Evolutionary conservation across 2,329 filamentous ascomycete species (phyloP).

Genomic region (Pseudopithomyces maydicus): DNA sequence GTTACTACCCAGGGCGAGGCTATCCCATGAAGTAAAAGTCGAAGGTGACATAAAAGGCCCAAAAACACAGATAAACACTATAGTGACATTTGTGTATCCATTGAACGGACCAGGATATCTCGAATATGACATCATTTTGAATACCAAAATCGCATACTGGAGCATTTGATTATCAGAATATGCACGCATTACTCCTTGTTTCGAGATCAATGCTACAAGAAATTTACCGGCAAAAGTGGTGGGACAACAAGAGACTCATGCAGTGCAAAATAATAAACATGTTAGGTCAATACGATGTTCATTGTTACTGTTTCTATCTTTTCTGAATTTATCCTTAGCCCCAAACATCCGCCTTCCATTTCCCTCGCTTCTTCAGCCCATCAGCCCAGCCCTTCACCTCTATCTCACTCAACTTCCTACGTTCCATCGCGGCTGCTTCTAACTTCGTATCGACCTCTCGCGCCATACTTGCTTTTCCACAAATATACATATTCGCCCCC

Average conservation of each 20-base stretch:
- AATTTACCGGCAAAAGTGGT: too few relatives aligned
- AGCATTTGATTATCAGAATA: too few relatives aligned
- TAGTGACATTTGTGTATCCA: too few relatives aligned
- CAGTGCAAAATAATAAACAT: neutral
- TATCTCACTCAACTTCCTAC: conserved; percentile 46
- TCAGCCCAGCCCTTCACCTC: conserved; percentile 55
- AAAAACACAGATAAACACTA: too few relatives aligned
- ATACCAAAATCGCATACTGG: too few relatives aligned
- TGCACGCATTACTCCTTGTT: too few relatives aligned
- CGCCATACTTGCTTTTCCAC: conserved; percentile 48
- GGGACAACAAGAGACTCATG: neutral
- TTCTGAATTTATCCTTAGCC: conserved; percentile 21
- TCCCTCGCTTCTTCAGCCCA: conserved; percentile 54
- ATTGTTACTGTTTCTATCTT: neutral
- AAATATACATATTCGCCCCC: conserved; percentile 49
- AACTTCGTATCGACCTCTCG: conserved; percentile 49
- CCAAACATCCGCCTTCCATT: conserved; percentile 62
- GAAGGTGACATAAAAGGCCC: too few relatives aligned
- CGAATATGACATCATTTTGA: too few relatives aligned
- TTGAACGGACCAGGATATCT: too few relatives aligned
- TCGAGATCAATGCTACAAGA: too few relatives aligned
- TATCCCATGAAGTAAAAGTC: too few relatives aligned
- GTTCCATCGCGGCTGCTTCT: conserved; percentile 41
- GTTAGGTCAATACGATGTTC: neutral
- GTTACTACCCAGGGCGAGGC: too few relatives aligned